Evolutionary conservation across 2,329 filamentous ascomycete species (phyloP).

Genomic region (Penicillium oxalicum): DNA sequence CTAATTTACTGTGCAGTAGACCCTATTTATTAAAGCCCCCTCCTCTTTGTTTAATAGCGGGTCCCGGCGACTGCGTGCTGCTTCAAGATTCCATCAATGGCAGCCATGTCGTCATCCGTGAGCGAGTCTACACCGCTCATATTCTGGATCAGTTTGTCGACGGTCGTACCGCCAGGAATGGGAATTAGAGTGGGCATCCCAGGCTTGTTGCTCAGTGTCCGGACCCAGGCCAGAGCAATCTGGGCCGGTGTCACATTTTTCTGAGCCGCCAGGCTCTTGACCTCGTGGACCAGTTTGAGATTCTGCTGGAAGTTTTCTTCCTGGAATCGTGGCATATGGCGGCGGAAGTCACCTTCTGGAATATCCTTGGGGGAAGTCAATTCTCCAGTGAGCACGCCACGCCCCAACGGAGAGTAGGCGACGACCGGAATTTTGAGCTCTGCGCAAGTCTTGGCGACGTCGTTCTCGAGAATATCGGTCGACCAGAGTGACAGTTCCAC

Average conservation of each 20-base stretch:
- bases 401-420: slow-evolving; percentile 55
- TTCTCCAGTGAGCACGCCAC: slow-evolving; percentile 50
- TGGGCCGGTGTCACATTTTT: slow-evolving; percentile 44
- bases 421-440: slow-evolving; percentile 54
- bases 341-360: slow-evolving; percentile 43
- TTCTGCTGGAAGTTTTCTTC: slow-evolving; percentile 48
- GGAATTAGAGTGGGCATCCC: slow-evolving; percentile 41
- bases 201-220: slow-evolving; percentile 36
- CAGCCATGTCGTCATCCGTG: slow-evolving; percentile 39
- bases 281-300: slow-evolving; percentile 43
- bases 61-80: slow-evolving; percentile 35
- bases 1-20: slow-evolving; percentile 11
- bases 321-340: slow-evolving; percentile 44
- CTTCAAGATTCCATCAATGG: slow-evolving; percentile 48
- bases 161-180: slow-evolving; percentile 34
- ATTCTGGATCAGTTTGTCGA: slow-evolving; percentile 33
- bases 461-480: slow-evolving; percentile 54
- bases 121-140: slow-evolving; percentile 25
- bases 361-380: slow-evolving; percentile 45
- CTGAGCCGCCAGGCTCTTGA: slow-evolving; percentile 41
- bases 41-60: slow-evolving; percentile 19
- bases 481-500: slow-evolving; percentile 55
- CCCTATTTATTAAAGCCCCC: not conserved
- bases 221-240: slow-evolving; percentile 47
- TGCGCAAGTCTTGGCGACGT: slow-evolving; percentile 50